These are phyloP conservation scores for Nemania sp. DNA, from an alignment of 2,329 filamentous ascomycete species.

Conservation along the genomic window DNA sequence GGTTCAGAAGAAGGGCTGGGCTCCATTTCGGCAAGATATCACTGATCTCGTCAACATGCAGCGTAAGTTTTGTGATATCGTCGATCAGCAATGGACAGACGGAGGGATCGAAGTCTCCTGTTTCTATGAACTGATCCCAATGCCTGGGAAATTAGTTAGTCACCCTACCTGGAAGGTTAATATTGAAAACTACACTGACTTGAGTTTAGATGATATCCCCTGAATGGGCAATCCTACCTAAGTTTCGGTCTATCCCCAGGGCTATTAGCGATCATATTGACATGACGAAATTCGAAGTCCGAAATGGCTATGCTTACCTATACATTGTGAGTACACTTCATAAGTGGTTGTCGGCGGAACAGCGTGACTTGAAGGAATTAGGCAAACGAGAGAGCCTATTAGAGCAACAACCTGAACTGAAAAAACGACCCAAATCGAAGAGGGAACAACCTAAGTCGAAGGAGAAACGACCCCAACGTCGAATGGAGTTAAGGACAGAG, in stretches of 20 bases:
- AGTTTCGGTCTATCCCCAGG: background rate
- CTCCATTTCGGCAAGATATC: background rate
- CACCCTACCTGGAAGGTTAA: background rate
- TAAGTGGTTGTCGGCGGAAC: no score
- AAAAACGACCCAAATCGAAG: no score
- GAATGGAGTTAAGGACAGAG: no score
- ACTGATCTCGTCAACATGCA: background rate
- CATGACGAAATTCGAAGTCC: background rate
- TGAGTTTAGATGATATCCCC: background rate
- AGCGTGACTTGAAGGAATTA: no score
- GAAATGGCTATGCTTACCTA: background rate
- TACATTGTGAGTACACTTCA: background rate
- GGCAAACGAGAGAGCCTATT: no score
- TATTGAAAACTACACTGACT: background rate
- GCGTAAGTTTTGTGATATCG: background rate
- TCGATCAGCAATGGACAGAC: background rate
- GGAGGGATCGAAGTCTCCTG: background rate
- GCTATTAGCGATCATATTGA: background rate
- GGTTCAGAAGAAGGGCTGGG: background rate
- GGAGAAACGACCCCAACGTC: no score
- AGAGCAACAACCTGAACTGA: no score
- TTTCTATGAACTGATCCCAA: background rate
- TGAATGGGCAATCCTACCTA: background rate
- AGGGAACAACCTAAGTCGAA: no score
- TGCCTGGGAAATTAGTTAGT: background rate